phyloP scores from a whole-genome alignment of 257 asterid genomes.

The Haberlea rhodopensis region DNA sequence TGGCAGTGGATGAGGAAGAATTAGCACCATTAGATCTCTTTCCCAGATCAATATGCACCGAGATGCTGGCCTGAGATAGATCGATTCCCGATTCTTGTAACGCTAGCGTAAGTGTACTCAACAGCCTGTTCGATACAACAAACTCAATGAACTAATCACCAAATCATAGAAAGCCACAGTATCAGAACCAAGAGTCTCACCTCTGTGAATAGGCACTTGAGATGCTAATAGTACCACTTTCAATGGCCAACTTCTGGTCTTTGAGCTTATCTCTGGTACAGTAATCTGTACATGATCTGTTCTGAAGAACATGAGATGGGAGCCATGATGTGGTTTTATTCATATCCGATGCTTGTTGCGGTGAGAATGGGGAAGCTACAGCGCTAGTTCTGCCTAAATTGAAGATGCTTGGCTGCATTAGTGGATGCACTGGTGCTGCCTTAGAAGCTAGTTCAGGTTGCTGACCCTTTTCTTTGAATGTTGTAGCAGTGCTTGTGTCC shows the following conservation, averaged over 20 bases:
- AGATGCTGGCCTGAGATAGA: constrained; percentile 75
- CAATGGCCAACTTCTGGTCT: constrained; percentile 52
- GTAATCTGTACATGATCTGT: constrained; percentile 34
- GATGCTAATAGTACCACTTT: constrained; percentile 77
- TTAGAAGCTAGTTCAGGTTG: constrained; percentile 43
- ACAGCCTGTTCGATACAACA: constrained; percentile 50
- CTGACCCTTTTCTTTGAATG: constrained; percentile 46
- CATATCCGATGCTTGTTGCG: constrained; percentile 36
- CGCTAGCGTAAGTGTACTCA: constrained; percentile 75
- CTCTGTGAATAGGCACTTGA: constrained; percentile 79
- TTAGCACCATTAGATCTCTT: constrained; percentile 49
- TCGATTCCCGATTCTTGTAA: constrained; percentile 82
- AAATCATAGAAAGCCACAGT: background rate
- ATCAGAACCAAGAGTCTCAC: constrained; percentile 36
- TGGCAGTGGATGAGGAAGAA: constrained; percentile 47
- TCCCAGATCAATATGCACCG: constrained; percentile 85
- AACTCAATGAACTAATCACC: background rate
- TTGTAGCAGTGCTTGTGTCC: constrained; percentile 48
- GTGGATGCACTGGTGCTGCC: constrained; percentile 35
- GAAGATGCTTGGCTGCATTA: constrained; percentile 36
- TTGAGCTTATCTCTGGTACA: constrained; percentile 39
- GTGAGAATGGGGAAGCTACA: constrained; percentile 43
- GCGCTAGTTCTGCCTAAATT: constrained; percentile 39
- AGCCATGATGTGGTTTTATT: constrained; percentile 43
- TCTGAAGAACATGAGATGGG: constrained; percentile 39